Evolutionary conservation across 805 yeast genomes (phyloP).

Genomic region (Cyberlindnera saturnus): DNA sequence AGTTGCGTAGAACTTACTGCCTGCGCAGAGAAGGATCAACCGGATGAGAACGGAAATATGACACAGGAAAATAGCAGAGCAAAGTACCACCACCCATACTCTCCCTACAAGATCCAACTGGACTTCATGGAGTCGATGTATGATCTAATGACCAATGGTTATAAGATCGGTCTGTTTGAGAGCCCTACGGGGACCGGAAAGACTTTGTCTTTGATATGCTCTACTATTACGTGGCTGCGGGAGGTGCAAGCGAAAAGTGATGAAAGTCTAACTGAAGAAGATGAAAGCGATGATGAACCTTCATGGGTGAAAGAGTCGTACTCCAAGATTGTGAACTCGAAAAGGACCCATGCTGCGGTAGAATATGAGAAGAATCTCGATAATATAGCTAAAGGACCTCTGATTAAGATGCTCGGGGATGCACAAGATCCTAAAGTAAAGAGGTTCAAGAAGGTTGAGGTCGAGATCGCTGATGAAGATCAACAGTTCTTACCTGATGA

Average conservation of each 20-base stretch:
- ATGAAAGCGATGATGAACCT: conserved; percentile 53
- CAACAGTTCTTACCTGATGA: conserved; percentile 37
- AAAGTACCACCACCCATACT: conserved; percentile 66
- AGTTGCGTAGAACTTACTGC: too few species aligned
- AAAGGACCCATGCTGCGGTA: conserved; percentile 19
- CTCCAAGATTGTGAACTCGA: conserved; percentile 21
- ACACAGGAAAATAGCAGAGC: conserved; percentile 7
- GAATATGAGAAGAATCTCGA: conserved; percentile 32
- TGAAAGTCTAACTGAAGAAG: conserved; percentile 22
- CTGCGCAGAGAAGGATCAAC: too few species aligned
- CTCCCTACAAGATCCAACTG: conserved; percentile 74
- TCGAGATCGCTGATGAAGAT: conserved; percentile 28
- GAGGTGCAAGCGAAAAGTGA: conserved; percentile 16
- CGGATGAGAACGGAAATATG: background rate
- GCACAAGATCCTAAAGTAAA: conserved; percentile 11
- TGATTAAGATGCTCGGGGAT: conserved; percentile 6
- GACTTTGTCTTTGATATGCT: conserved; percentile 80
- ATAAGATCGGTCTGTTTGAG: conserved; percentile 77
- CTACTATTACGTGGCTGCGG: conserved; percentile 79
- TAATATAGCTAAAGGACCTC: conserved; percentile 20
- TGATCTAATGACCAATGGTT: conserved; percentile 44
- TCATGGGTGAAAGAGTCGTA: conserved; percentile 55
- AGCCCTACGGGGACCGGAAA: conserved; percentile 96
- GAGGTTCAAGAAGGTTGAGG: conserved; percentile 18
- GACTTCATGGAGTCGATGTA: conserved; percentile 75